Conservation (phyloP, 2,329 filamentous ascomycete genomes). For the Diaporthe sp. region DNA sequence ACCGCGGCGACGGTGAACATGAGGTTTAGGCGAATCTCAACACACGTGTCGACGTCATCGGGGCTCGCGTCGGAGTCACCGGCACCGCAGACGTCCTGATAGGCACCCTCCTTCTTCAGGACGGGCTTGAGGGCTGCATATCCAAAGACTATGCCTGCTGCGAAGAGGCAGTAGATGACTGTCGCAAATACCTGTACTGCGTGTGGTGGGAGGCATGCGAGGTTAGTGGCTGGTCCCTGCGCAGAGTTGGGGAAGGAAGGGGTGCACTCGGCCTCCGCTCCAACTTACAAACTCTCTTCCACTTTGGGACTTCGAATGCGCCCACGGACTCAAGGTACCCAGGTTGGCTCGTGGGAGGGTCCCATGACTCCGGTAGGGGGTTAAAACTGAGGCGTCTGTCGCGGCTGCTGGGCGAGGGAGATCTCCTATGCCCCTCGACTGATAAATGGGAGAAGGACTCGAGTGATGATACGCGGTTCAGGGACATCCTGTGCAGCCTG, state of each 20-base stretch:
- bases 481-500: conserved; percentile 58
- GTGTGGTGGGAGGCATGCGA: neutral
- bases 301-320: conserved; percentile 67
- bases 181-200: conserved; percentile 56
- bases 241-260: neutral
- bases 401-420: conserved; percentile 62
- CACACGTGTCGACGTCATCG: conserved; percentile 56
- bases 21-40: conserved; percentile 80
- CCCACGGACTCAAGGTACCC: conserved; percentile 62
- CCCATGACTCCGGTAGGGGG: conserved; percentile 66
- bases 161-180: conserved; percentile 64
- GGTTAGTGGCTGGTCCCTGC: conserved; percentile 19
- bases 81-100: conserved; percentile 71
- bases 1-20: conserved; percentile 95
- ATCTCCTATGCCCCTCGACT: conserved; percentile 55
- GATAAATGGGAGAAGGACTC: conserved; percentile 64
- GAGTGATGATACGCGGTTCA: conserved; percentile 66
- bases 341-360: conserved; percentile 57
- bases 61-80: conserved; percentile 43
- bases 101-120: conserved; percentile 80
- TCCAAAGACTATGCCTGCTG: conserved; percentile 85
- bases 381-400: conserved; percentile 68
- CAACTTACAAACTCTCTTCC: conserved; percentile 67
- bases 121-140: conserved; percentile 89
- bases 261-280: neutral